Percentiles rank a stretch among this genome's conserved stretches.
Conservation (phyloP, 371 early-diverging fungal genomes). For the Capillidium heterosporum region DNA sequence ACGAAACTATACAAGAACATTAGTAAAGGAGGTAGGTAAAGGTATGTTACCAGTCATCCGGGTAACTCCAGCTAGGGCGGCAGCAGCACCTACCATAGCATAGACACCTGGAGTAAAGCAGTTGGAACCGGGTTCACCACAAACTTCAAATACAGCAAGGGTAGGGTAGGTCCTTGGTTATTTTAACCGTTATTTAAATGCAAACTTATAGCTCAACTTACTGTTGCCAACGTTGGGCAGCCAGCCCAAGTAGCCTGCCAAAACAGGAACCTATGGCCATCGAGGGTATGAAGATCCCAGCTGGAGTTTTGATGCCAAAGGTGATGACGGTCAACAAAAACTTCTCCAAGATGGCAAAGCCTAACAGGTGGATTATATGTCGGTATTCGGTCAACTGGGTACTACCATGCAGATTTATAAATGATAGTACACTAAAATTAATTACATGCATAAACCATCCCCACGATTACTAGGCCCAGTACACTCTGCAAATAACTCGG, state of each 20-base stretch:
- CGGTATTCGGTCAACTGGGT: conserved; percentile 1
- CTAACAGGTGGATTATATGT: conserved; percentile 15
- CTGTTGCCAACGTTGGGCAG: conserved; percentile 12
- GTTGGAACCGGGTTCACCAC: conserved; percentile 23
- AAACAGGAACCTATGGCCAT: conserved; percentile 58
- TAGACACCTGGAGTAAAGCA: conserved; percentile 86
- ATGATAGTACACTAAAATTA: background rate
- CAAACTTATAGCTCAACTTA: background rate
- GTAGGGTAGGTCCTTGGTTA: conserved; percentile 23
- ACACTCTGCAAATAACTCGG: conserved; percentile 52
- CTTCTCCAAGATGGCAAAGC: conserved; percentile 43
- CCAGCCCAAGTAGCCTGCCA: conserved; percentile 45
- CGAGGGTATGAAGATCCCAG: conserved; percentile 52
- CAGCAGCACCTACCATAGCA: conserved; percentile 87
- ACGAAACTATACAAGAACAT: conserved; percentile 31
- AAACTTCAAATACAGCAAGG: conserved; percentile 37
- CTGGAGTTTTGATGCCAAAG: conserved; percentile 60
- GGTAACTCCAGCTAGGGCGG: conserved; percentile 73
- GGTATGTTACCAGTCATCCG: conserved; percentile 48
- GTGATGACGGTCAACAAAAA: conserved; percentile 47
- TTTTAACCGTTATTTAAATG: background rate
- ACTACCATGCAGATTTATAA: background rate
- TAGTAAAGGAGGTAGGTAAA: background rate
- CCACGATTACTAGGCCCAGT: conserved; percentile 15
- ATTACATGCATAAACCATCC: conserved; percentile 22